Percentiles rank a stretch among this genome's conserved stretches.
Conservation (phyloP, 345 rosid genomes). For the Acer yangbiense region DNA sequence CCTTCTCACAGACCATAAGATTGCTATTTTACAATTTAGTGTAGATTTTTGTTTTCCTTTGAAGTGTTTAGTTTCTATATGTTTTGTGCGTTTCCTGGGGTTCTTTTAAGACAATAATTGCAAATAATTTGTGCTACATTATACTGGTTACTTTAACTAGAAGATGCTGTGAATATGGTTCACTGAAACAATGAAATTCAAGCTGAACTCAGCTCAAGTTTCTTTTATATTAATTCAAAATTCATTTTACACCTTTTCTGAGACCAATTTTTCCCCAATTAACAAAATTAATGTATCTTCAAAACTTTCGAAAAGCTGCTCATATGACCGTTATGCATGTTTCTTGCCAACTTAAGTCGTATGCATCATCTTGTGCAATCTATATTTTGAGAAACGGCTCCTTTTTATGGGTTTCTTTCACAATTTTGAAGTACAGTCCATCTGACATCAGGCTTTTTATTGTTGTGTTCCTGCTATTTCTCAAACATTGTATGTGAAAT, state of each 20-base stretch:
- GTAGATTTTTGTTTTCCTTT: background rate
- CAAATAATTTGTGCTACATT: conserved; percentile 1
- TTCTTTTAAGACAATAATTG: background rate
- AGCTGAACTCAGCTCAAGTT: background rate
- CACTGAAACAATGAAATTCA: background rate
- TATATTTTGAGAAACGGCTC: background rate
- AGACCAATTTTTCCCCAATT: background rate
- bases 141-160: background rate
- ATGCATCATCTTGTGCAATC: background rate
- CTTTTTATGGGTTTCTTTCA: background rate
- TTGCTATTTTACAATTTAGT: background rate
- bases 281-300: background rate
- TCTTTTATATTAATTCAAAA: background rate
- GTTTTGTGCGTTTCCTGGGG: background rate
- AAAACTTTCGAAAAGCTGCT: background rate
- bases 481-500: background rate
- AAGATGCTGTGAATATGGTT: background rate
- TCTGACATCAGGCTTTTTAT: background rate
- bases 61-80: background rate
- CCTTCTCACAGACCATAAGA: background rate
- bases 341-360: background rate
- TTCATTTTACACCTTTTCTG: background rate
- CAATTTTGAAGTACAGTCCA: background rate
- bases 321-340: background rate
- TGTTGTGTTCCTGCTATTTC: background rate